phyloP scores from a whole-genome alignment of 768 basidiomycete genomes.

The Lactarius akahatsu region DNA sequence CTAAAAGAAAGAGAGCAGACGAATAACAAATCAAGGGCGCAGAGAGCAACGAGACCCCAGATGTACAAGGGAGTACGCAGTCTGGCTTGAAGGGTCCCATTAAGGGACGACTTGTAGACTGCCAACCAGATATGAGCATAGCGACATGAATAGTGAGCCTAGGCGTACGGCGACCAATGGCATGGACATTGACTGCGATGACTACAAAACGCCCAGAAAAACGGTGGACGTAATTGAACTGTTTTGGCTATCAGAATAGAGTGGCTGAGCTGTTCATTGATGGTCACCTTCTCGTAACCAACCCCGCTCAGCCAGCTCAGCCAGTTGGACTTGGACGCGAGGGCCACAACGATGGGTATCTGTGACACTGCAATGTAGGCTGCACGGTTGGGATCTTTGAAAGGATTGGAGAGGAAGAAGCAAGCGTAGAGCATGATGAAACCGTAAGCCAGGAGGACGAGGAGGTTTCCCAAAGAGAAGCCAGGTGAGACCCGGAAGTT shows the following conservation, averaged over 20 bases:
- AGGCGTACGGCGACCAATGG: constrained; percentile 42
- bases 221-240: constrained; percentile 59
- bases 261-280: constrained; percentile 17
- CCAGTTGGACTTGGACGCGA: constrained; percentile 53
- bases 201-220: constrained; percentile 46
- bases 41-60: constrained; percentile 39
- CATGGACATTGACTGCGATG: constrained; percentile 44
- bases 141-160: neutral
- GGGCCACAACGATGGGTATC: constrained; percentile 44
- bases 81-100: neutral
- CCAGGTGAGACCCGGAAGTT: constrained; percentile 38
- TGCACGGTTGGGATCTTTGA: constrained; percentile 37
- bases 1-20: constrained; percentile 43
- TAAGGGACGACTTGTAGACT: constrained; percentile 14
- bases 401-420: constrained; percentile 38
- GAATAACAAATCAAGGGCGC: constrained; percentile 40
- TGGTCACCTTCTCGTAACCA: constrained; percentile 45
- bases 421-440: constrained; percentile 38
- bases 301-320: constrained; percentile 43
- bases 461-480: constrained; percentile 40
- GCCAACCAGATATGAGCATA: constrained; percentile 1
- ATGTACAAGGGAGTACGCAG: neutral
- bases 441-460: constrained; percentile 40
- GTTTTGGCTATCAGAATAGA: constrained; percentile 14
- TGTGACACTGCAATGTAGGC: constrained; percentile 45